Evolutionary conservation across 352 stramenopile species (phyloP).

Genomic region (Pythium scleroteichum): DNA sequence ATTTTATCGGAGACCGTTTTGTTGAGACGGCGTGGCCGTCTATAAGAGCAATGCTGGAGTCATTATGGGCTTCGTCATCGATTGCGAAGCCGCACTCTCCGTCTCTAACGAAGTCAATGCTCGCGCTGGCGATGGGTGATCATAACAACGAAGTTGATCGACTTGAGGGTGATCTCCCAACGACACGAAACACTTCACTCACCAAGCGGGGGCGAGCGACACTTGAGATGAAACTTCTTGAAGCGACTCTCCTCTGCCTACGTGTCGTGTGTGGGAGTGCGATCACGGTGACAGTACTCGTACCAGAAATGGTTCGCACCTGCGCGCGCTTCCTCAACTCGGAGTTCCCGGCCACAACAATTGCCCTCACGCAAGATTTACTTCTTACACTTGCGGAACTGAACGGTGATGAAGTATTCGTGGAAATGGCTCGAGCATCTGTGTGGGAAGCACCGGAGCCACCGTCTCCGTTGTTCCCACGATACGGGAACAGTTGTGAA

Average conservation of each 20-base stretch:
- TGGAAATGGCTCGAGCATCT: conserved; percentile 43
- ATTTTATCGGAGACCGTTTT: conserved; percentile 83
- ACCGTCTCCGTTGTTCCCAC: conserved; percentile 37
- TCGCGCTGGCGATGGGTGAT: conserved; percentile 39
- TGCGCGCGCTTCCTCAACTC: conserved; percentile 52
- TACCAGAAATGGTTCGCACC: conserved; percentile 49
- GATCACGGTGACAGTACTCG: conserved; percentile 48
- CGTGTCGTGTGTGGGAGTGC: conserved; percentile 45
- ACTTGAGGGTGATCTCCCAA: background rate
- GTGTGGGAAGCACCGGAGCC: conserved; percentile 54
- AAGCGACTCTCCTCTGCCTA: conserved; percentile 64
- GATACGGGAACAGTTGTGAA: conserved; percentile 16
- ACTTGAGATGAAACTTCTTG: conserved; percentile 54
- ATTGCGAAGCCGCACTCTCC: too few species aligned
- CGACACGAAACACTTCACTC: background rate
- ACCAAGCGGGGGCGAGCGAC: conserved; percentile 36
- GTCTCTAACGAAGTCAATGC: conserved; percentile 70
- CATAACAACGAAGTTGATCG: background rate
- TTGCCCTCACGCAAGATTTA: conserved; percentile 39
- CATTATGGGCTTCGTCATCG: conserved; percentile 31
- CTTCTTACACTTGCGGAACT: conserved; percentile 47
- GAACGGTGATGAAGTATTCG: conserved; percentile 80
- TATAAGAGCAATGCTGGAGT: conserved; percentile 42
- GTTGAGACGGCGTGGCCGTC: conserved; percentile 79
- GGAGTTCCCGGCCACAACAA: conserved; percentile 35